Evolutionary conservation across 805 yeast genomes (phyloP).

Genomic region (Starmerella scarabaei): DNA sequence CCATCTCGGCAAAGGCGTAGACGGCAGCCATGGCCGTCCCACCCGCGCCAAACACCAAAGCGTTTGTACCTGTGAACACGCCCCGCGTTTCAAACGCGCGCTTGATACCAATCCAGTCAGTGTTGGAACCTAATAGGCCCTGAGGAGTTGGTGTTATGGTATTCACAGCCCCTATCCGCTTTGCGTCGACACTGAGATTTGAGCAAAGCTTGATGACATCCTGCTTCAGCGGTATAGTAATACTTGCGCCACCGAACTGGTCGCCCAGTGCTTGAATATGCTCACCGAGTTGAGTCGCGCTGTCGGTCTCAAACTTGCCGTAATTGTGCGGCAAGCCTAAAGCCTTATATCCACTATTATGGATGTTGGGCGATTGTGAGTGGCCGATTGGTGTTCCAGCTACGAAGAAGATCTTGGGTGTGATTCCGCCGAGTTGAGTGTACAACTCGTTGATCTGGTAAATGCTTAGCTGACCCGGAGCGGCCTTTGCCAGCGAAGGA

Average conservation of each 20-base stretch:
- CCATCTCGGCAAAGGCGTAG: constrained; percentile 67
- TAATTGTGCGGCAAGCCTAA: constrained; percentile 69
- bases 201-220: constrained; percentile 58
- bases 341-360: constrained; percentile 62
- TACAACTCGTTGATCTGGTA: constrained; percentile 47
- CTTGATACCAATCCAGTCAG: constrained; percentile 87
- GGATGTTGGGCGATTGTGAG: constrained; percentile 81
- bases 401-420: constrained; percentile 48
- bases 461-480: constrained; percentile 67
- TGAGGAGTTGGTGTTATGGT: constrained; percentile 54
- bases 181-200: constrained; percentile 63
- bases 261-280: constrained; percentile 36
- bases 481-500: constrained; percentile 48
- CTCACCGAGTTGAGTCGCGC: constrained; percentile 43
- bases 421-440: constrained; percentile 49
- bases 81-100: constrained; percentile 55
- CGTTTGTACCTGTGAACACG: constrained; percentile 35
- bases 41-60: constrained; percentile 89
- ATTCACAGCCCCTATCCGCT: constrained; percentile 84
- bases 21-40: constrained; percentile 95
- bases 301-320: constrained; percentile 51
- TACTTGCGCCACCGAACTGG: constrained; percentile 84
- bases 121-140: constrained; percentile 60
- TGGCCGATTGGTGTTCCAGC: constrained; percentile 75
- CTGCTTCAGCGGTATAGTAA: constrained; percentile 84